Conservation (phyloP, 2,329 filamentous ascomycete genomes). For the Chalara sp. region DNA sequence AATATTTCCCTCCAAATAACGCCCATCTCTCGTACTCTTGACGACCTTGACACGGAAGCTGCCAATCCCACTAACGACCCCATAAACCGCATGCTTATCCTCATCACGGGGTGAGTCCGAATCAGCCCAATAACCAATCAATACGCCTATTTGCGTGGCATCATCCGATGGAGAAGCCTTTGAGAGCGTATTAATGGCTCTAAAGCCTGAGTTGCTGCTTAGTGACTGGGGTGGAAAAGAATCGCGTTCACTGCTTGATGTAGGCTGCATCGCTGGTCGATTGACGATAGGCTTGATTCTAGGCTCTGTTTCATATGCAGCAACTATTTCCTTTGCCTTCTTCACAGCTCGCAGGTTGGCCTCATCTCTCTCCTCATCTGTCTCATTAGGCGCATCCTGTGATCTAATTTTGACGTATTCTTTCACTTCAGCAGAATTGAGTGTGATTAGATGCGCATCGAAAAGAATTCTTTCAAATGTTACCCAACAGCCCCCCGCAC, state of each 20-base stretch:
- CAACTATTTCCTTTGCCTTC: conserved; percentile 18
- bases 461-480: conserved; percentile 56
- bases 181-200: conserved; percentile 20
- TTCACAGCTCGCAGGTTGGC: conserved; percentile 18
- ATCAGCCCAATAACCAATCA: conserved; percentile 53
- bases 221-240: conserved; percentile 18
- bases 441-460: conserved; percentile 45
- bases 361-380: conserved; percentile 14
- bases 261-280: conserved; percentile 13
- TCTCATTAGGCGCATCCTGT: conserved; percentile 24
- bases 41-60: conserved; percentile 60
- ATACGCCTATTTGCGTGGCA: conserved; percentile 17
- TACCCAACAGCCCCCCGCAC: conserved; percentile 57
- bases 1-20: conserved; percentile 52
- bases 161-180: conserved; percentile 15
- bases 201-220: conserved; percentile 16
- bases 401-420: conserved; percentile 53
- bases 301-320: conserved; percentile 14
- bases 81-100: conserved; percentile 56
- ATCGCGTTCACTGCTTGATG: conserved; percentile 13
- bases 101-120: conserved; percentile 39
- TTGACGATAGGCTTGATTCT: conserved; percentile 14
- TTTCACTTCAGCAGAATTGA: conserved; percentile 52
- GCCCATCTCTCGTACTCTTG: conserved; percentile 52
- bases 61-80: conserved; percentile 55